Evolutionary conservation across 169 alveolate genomes (phyloP).

Genomic region (Plasmodium gallinaceum): DNA sequence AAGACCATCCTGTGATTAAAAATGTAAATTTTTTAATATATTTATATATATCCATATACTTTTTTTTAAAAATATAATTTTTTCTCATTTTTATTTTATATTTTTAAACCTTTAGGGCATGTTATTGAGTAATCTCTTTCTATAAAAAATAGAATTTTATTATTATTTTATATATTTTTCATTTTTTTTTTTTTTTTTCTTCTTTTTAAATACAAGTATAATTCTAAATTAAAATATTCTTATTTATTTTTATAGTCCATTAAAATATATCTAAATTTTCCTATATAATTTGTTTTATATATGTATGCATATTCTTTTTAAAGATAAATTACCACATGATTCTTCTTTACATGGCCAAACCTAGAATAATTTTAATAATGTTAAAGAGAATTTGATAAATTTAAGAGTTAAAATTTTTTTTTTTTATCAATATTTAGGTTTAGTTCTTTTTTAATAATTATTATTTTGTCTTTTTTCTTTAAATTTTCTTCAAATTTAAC

Average conservation of each 20-base stretch:
- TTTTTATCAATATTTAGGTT: background rate
- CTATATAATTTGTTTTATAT: background rate
- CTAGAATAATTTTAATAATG: conserved; percentile 2
- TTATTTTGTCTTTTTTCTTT: background rate
- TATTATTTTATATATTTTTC: background rate
- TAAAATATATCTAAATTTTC: background rate
- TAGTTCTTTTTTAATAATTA: background rate
- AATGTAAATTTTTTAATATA: background rate
- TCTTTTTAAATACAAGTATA: too few relatives aligned
- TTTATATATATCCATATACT: too few relatives aligned
- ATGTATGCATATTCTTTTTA: background rate
- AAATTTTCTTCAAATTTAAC: too few relatives aligned
- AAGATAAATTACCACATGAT: conserved; percentile 41
- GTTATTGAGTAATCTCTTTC: conserved; percentile 72
- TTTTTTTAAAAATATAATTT: conserved; percentile 7
- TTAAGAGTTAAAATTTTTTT: background rate
- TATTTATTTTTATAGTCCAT: too few relatives aligned
- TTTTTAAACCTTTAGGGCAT: conserved; percentile 69
- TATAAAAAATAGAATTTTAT: conserved; percentile 24
- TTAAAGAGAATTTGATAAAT: background rate
- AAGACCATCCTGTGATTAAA: conserved; percentile 62
- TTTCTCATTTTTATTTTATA: background rate
- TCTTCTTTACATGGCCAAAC: conserved; percentile 74
- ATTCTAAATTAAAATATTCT: too few relatives aligned
- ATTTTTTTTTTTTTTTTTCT: background rate